Base-by-base conservation (phyloP, 2,329 filamentous ascomycete genomes). In the Arthroderma sp. region DNA sequence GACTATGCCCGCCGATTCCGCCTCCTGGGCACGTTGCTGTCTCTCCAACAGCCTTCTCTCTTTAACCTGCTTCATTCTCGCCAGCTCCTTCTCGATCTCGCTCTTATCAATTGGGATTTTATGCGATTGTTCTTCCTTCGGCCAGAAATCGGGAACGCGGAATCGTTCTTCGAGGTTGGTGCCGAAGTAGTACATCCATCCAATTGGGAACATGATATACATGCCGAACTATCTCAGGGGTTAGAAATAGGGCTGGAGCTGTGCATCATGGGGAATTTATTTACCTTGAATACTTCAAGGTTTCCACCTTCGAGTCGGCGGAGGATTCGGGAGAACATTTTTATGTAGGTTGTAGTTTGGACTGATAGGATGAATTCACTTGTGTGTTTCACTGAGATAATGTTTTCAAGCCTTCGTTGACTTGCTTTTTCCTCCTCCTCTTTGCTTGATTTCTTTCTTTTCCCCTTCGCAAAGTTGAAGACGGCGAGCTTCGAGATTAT, bases 151-250 rank as follows among this genome's bases (percentile, higher is more conserved):
- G 22, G 83, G 80, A 1, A 96, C 86, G 40, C 76, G 70, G 72
- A 98, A 98, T 52, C 86, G 82, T 54, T 82, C 76, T 67, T 98
- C 91, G 61, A 98, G 85, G 66, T 98, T 98, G 46, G 88, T 94
- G 62, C 91, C 91, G 66, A 96, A 98, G 72, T 98, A 98, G 74
- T 93, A 96, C 91, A 98, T 98, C 73, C 91, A 88, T 56, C 86
- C 87, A 58, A 98, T 96, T 11, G 91, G 91, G 68, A 98, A 98
- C 75, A 95, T 82, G 70, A 98, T 82, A 71, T 98, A 98, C 76
- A 93, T 85, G 70, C 89, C 88, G 66, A 98, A 98, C 89, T 95
- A 46, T 27, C 11, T 10, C 28, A 36, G 38, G 30, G 36, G n/a
- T 37, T 9, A 22, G 32, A 22, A 29, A 39, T 22, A 1, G 15